These are phyloP conservation scores for Pulveroboletus ravenelii DNA, from an alignment of 768 basidiomycete genomes.

Conservation along the genomic window DNA sequence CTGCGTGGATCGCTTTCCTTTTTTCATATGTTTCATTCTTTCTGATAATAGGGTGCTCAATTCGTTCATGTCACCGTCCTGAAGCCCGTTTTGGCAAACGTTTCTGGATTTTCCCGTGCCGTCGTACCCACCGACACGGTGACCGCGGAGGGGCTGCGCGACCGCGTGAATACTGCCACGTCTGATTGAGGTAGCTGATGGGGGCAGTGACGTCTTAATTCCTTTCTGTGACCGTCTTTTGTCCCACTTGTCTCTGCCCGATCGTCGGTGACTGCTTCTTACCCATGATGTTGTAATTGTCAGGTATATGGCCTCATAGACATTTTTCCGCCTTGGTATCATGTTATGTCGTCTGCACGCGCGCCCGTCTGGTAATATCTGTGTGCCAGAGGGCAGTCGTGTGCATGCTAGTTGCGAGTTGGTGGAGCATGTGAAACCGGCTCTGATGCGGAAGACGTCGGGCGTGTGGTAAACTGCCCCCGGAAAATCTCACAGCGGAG, in stretches of 20 bases:
- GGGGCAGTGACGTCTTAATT: background rate
- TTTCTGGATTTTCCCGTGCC: conserved; percentile 41
- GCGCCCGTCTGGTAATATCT: too few relatives aligned
- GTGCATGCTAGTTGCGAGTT: too few relatives aligned
- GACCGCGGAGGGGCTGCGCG: conserved; percentile 44
- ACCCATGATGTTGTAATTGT: conserved; percentile 23
- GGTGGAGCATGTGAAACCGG: too few relatives aligned
- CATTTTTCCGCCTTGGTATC: conserved; percentile 4
- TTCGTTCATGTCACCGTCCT: conserved; percentile 68
- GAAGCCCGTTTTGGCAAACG: conserved; percentile 74
- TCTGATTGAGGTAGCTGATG: conserved; percentile 24
- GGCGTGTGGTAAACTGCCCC: too few relatives aligned
- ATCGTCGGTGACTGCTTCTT: conserved; percentile 14
- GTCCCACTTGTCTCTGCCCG: background rate
- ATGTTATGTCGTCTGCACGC: conserved; percentile 1
- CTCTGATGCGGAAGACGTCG: too few relatives aligned
- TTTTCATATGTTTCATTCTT: background rate
- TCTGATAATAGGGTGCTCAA: conserved; percentile 70
- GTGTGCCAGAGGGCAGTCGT: too few relatives aligned
- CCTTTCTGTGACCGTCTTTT: background rate
- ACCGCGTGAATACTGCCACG: conserved; percentile 38
- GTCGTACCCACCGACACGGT: conserved; percentile 48
- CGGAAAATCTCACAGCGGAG: too few relatives aligned
- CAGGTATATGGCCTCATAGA: conserved; percentile 20
- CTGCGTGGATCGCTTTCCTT: background rate